Percentiles rank a stretch among this genome's conserved stretches.
phyloP scores from a whole-genome alignment of 495 filamentous ascomycete species.

The Lepraria neglecta region DNA sequence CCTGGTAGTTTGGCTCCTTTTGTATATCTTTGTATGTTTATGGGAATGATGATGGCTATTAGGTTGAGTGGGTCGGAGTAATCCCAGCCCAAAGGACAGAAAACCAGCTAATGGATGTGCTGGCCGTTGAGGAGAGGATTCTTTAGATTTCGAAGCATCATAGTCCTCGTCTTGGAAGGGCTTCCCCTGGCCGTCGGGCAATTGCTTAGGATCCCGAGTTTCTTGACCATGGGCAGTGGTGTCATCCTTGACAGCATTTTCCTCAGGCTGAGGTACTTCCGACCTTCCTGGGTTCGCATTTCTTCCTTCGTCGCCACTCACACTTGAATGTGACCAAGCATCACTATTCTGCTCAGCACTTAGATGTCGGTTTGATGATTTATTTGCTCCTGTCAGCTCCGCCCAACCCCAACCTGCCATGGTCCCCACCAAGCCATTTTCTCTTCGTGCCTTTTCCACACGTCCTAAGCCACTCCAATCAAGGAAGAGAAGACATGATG shows the following conservation, averaged over 20 bases:
- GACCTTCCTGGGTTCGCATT: constrained; percentile 12
- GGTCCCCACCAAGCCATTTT: constrained; percentile 84
- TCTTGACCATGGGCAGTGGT: constrained; percentile 31
- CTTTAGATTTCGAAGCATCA: constrained; percentile 26
- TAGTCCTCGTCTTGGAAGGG: constrained; percentile 21
- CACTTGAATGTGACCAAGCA: constrained; percentile 24
- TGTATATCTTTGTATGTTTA: constrained; percentile 66
- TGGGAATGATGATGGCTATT: constrained; percentile 25
- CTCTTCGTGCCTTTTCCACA: constrained; percentile 89
- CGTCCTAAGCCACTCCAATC: constrained; percentile 92
- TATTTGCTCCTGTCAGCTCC: constrained; percentile 79
- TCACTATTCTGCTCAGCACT: constrained; percentile 31
- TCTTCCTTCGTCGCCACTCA: constrained; percentile 32
- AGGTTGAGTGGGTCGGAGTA: constrained; percentile 43
- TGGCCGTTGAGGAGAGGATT: constrained; percentile 30
- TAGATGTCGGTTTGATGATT: constrained; percentile 43
- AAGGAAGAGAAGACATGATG: constrained; percentile 91
- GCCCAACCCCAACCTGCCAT: constrained; percentile 93
- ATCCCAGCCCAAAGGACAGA: constrained; percentile 46
- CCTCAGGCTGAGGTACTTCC: constrained; percentile 55
- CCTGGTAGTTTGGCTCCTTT: constrained; percentile 64
- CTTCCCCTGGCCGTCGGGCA: constrained; percentile 5
- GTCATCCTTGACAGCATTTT: constrained; percentile 49
- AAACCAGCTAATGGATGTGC: constrained; percentile 51
- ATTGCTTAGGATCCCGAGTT: constrained; percentile 21